Evolutionary conservation across 305 asterid species (phyloP), one percentile per base, ranked within the genome.

Genomic region (Fraxinus xanthoxyloides): DNA sequence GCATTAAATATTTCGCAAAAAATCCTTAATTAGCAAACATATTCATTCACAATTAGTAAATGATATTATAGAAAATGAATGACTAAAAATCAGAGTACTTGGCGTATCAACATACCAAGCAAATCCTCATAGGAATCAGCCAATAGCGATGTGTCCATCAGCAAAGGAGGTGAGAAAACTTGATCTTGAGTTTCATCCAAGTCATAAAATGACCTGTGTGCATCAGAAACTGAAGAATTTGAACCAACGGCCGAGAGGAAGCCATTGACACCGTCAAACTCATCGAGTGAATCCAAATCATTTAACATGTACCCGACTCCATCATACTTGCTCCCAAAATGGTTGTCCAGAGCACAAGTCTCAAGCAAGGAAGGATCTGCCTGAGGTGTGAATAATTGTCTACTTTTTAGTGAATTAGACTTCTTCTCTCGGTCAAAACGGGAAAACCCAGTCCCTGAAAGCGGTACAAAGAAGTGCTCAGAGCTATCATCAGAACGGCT

Each of bases 131-230:
- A 95, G 67, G 94, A 86, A 89, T 95, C 98, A 13, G 89, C 92
- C 76, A 91, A 85, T 70, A 94, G 86, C 77, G 96, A 88, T 15
- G 97, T 79, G 83, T 94, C 98, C 94, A 92, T 93, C 51, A 96
- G 87, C 81, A 96, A 87, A 82, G 98, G 98, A 83, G 98, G 99
- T 74, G 99, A 96, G 83, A 94, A 94, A 81, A 92, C 97, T 89
- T 91, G 97, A 85, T 92, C 98, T 79, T 87, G 94, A 83, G 86
- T 85, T 77, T 92, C 96, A 80, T 84, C 92, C 84, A 79, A 56
- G 83, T 93, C 97, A 88, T 89, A 94, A 85, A 95, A 91, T 79
- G 97, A 90, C 87, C 87, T 89, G 70, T 81, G 92, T 76, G 91
- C 95, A 85, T 90, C 97, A 84, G 97, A 92, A 87, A 90, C 86